A percentile compares a stretch with the other conserved stretches of the same genome.
Evolutionary conservation across 1,284 basidiomycete species (phyloP).

Genomic region (Chalciporus sp.): DNA sequence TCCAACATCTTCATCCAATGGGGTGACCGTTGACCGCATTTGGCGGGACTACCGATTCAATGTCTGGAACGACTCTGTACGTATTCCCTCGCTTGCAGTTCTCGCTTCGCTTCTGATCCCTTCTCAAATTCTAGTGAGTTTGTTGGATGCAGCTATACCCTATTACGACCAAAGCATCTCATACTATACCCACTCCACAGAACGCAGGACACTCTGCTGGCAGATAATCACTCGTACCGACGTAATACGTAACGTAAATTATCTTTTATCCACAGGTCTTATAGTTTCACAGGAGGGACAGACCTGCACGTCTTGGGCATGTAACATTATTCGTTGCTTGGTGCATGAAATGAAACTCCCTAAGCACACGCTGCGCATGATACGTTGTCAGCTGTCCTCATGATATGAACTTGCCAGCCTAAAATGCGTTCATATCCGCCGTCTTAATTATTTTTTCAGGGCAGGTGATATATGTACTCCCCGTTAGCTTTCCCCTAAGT

Average conservation of each 20-base stretch:
- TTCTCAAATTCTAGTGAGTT: conserved; percentile 23
- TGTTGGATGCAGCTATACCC: conserved; percentile 26
- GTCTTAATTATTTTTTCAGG: background rate
- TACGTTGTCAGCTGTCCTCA: background rate
- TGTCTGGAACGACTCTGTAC: conserved; percentile 51
- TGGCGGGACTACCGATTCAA: conserved; percentile 69
- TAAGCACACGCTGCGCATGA: background rate
- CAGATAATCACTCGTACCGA: conserved; percentile 28
- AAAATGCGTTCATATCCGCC: background rate
- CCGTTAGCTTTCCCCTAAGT: background rate
- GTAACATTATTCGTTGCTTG: conserved; percentile 29
- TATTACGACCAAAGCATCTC: conserved; percentile 17
- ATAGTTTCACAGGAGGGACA: conserved; percentile 13
- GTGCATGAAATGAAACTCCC: background rate
- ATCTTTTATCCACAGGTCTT: conserved; percentile 23
- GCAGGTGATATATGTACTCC: background rate
- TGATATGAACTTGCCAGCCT: background rate
- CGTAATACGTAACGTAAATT: conserved; percentile 36
- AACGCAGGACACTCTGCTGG: conserved; percentile 33
- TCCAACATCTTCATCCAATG: conserved; percentile 43
- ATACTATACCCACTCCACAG: conserved; percentile 34
- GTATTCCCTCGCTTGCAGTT: conserved; percentile 10
- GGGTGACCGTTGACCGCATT: conserved; percentile 63
- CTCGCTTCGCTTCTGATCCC: conserved; percentile 7
- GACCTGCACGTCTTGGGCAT: conserved; percentile 27